Evolutionary conservation across 768 basidiomycete species (phyloP).

Genomic region (Leccinum imitatum): DNA sequence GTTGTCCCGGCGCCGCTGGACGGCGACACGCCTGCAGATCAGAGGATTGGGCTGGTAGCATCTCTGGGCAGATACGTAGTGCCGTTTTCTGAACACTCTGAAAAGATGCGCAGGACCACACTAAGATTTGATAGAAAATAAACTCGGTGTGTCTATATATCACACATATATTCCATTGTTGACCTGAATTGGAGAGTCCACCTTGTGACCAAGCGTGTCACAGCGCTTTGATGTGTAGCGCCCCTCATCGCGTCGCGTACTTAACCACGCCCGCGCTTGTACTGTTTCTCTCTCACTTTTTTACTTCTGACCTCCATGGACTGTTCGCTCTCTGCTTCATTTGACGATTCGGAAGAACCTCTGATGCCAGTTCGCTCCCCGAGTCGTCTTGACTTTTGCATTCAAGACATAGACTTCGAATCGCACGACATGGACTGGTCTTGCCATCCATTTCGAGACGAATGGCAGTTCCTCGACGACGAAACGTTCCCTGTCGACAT

Average conservation of each 20-base stretch:
- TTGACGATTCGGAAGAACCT: conserved; percentile 15
- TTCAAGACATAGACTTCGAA: conserved; percentile 2
- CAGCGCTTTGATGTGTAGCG: conserved; percentile 21
- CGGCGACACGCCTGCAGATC: conserved; percentile 22
- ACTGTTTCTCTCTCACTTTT: neutral
- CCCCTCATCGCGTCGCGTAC: conserved; percentile 8
- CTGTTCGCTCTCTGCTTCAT: conserved; percentile 6
- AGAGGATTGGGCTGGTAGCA: conserved; percentile 28
- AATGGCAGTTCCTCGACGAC: conserved; percentile 6
- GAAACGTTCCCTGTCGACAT: conserved; percentile 7
- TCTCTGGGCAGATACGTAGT: conserved; percentile 40
- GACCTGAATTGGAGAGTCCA: conserved; percentile 4
- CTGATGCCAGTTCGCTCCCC: conserved; percentile 42
- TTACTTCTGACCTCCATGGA: conserved; percentile 7
- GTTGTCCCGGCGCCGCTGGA: conserved; percentile 52
- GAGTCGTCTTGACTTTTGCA: conserved; percentile 48
- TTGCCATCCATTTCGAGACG: conserved; percentile 1
- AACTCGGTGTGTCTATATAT: conserved; percentile 27
- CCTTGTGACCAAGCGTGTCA: conserved; percentile 23
- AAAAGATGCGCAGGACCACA: conserved; percentile 38
- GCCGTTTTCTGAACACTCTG: conserved; percentile 40
- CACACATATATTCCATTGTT: conserved; percentile 11
- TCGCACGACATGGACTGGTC: conserved; percentile 16
- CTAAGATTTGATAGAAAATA: conserved; percentile 28
- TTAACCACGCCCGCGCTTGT: conserved; percentile 10